Conservation (phyloP, 2,329 filamentous ascomycete species). For the Torrubiellomyces zombiae region DNA sequence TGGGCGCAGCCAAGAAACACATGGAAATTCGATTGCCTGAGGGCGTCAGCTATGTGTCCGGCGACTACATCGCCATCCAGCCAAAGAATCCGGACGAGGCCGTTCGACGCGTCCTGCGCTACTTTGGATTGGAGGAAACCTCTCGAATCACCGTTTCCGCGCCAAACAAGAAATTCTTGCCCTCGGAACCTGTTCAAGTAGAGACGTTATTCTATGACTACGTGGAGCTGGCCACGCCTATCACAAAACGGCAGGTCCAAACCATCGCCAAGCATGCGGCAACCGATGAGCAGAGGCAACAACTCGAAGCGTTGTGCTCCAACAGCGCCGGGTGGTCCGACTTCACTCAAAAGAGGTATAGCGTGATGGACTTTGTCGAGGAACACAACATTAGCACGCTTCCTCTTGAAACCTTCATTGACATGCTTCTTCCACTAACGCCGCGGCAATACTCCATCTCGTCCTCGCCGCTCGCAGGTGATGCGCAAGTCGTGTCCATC, state of each 20-base stretch:
- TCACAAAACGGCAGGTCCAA: conserved; percentile 37
- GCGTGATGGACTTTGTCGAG: conserved; percentile 54
- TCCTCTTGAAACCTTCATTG: conserved; percentile 49
- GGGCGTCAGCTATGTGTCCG: conserved; percentile 48
- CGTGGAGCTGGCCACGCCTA: conserved; percentile 56
- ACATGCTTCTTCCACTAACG: conserved; percentile 61
- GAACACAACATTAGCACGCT: conserved; percentile 41
- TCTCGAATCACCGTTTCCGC: conserved; percentile 43
- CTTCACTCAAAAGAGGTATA: conserved; percentile 39
- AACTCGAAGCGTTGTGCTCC: too few relatives aligned
- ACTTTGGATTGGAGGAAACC: conserved; percentile 55
- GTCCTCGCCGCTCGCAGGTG: conserved; percentile 49
- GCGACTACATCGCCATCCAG: conserved; percentile 61
- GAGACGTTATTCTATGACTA: conserved; percentile 50
- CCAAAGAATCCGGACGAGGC: conserved; percentile 50
- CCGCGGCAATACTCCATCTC: conserved; percentile 68
- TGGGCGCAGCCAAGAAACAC: conserved; percentile 41
- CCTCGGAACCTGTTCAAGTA: conserved; percentile 41
- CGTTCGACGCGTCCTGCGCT: conserved; percentile 45
- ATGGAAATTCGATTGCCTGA: conserved; percentile 52
- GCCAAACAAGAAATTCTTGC: conserved; percentile 34
- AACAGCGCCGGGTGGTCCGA: conserved; percentile 28
- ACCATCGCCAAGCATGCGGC: conserved; percentile 30
- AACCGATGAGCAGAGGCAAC: conserved; percentile 24
- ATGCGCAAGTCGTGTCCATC: conserved; percentile 40